Base-by-base conservation (phyloP, 2,329 filamentous ascomycete species). In the Cladobotryum mycophilum region DNA sequence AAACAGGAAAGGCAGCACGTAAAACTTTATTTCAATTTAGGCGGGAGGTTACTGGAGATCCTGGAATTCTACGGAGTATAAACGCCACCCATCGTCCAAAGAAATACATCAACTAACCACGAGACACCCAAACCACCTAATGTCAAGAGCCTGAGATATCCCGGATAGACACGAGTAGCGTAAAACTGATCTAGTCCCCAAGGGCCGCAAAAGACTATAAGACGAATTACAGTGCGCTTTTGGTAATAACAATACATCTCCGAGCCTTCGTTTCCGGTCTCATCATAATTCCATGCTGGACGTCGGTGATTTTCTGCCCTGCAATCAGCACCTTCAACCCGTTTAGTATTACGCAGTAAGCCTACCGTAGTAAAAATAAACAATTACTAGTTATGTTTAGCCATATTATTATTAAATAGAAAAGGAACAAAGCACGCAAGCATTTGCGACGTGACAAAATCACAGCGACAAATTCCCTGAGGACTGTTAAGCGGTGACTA, bases 1-100 rank as follows among this genome's bases (percentile, higher is more conserved):
- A n/a, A 20, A 20, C 20, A 20, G 5, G 20, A 20, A 20, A 20
- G 5, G 5, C 20, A 20, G 20, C 20, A 20, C 3, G 20, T 20
- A 20, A 20, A 11, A 8, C 6, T 8, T 30, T 3, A 30, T 30
- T 7, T 30, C n/a, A 30, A 30, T 30, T 30, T 4, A 30, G 25
- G 25, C 8, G 6, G 9, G 25, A 30, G 20, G 5, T 5, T 30
- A 45, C 34, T 34, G 56, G 55, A 20, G 58, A 60, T 5, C 54
- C 56, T 41, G 56, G 55, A 17, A 55, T 60, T 5, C 54, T 49
- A n/a, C n/a, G n/a, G n/a, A n/a, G n/a, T n/a, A 43, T 60, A 60
- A 2, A 60, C 49, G 14, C 55, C 58, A 1, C 58, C 58, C 0
- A 58, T 53, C n/a, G 55, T 60, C 58, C 58, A 60, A 20, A 60